A percentile compares a stretch with the other conserved stretches of the same genome.
Evolutionary conservation across 306 rosid species (phyloP).

Genomic region (Inga leiocalycina): DNA sequence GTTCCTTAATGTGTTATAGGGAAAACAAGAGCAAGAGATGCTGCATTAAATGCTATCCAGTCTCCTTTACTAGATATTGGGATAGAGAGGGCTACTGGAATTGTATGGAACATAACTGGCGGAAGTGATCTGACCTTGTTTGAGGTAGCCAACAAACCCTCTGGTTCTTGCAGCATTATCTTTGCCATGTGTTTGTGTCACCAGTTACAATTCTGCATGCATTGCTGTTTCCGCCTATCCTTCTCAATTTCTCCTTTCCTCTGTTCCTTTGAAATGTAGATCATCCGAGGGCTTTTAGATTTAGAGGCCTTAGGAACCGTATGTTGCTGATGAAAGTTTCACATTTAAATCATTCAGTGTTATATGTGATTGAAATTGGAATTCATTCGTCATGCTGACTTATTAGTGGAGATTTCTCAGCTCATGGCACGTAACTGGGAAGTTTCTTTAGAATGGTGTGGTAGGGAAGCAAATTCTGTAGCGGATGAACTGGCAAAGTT

Average conservation of each 20-base stretch:
- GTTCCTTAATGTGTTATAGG: constrained; percentile 58
- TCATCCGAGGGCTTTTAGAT: constrained; percentile 12
- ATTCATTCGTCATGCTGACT: background rate
- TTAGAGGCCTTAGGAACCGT: constrained; percentile 13
- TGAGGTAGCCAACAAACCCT: constrained; percentile 62
- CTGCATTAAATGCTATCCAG: constrained; percentile 98
- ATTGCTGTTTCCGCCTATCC: background rate
- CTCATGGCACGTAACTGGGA: no score
- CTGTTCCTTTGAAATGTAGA: constrained; percentile 23
- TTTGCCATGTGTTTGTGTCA: constrained; percentile 16
- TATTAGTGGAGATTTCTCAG: no score
- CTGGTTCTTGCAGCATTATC: constrained; percentile 15
- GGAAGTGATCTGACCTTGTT: constrained; percentile 93
- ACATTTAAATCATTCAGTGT: background rate
- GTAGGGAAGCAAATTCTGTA: no score
- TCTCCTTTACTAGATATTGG: constrained; percentile 97
- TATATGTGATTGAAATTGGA: background rate
- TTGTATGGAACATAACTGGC: constrained; percentile 99
- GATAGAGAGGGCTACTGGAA: constrained; percentile 99
- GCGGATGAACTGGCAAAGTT: no score
- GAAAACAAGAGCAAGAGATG: constrained; percentile 98
- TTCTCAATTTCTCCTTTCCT: background rate
- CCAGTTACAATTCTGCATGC: background rate
- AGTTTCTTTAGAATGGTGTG: no score
- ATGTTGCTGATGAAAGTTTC: background rate